phyloP scores from a whole-genome alignment of 2,329 filamentous ascomycete genomes.

The Fusarium hainanense region DNA sequence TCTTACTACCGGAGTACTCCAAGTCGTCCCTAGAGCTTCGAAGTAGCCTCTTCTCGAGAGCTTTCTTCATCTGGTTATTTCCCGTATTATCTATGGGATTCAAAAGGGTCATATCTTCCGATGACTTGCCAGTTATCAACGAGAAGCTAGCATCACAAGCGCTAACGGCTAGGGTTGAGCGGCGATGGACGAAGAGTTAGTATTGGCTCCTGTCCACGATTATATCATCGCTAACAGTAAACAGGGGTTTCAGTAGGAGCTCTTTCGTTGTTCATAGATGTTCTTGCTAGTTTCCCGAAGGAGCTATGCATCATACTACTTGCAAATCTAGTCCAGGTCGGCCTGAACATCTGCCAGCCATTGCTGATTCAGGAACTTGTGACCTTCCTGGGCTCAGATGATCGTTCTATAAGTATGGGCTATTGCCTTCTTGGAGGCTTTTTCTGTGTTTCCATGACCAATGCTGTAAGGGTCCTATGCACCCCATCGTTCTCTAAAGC shows the following conservation, averaged over 20 bases:
- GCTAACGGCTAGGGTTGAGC: too few relatives aligned
- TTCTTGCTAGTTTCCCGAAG: not conserved
- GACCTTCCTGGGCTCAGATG: too few relatives aligned
- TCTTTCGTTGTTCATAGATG: not conserved
- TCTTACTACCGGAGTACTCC: too few relatives aligned
- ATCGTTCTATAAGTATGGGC: not conserved
- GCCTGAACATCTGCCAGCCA: slow-evolving; percentile 2
- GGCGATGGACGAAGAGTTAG: too few relatives aligned
- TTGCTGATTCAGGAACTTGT: not conserved
- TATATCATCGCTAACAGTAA: too few relatives aligned
- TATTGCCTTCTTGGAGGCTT: slow-evolving; percentile 4
- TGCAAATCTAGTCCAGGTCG: not conserved
- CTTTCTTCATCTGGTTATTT: not conserved
- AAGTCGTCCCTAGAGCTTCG: not conserved
- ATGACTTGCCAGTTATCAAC: not conserved
- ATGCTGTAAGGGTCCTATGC: not conserved
- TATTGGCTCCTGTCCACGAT: too few relatives aligned
- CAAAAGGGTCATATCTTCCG: not conserved
- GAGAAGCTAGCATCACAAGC: not conserved
- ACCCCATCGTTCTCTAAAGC: too few relatives aligned
- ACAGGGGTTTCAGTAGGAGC: too few relatives aligned
- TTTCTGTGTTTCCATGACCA: slow-evolving; percentile 1
- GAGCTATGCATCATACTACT: not conserved
- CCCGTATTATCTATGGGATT: not conserved
- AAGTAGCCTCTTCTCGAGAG: not conserved